phyloP scores from a whole-genome alignment of 129 eudicot genomes.

The Scalesia atractyloides region DNA sequence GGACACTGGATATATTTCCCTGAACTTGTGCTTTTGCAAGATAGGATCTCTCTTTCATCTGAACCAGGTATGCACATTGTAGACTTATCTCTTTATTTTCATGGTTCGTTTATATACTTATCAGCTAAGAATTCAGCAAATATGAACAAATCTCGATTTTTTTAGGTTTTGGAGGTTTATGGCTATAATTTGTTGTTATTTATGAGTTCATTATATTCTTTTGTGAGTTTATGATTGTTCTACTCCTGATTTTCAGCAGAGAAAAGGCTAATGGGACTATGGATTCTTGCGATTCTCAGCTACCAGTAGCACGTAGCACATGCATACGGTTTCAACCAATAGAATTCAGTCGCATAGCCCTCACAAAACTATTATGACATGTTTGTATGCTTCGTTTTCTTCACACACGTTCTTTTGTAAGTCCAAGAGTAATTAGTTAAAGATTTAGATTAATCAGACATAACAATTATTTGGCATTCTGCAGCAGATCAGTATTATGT shows the following conservation, averaged over 20 bases:
- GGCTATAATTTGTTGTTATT: background rate
- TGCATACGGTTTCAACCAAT: slow-evolving; percentile 51
- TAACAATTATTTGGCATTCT: no score
- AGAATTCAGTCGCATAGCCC: slow-evolving; percentile 45
- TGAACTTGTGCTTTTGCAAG: slow-evolving; percentile 74
- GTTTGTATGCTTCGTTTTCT: slow-evolving; percentile 5
- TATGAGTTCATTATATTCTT: background rate
- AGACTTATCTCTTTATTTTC: background rate
- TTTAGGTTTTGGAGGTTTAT: background rate
- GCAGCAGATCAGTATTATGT: no score
- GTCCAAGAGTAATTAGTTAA: background rate
- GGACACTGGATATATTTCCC: slow-evolving; percentile 84
- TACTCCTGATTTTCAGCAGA: slow-evolving; percentile 37
- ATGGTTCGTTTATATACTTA: background rate
- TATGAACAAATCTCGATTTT: background rate
- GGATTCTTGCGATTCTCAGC: slow-evolving; percentile 40
- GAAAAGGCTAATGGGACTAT: slow-evolving; percentile 45
- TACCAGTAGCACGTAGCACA: slow-evolving; percentile 36
- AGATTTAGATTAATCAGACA: background rate
- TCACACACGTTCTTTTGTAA: background rate
- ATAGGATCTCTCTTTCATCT: slow-evolving; percentile 66
- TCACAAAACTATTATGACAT: slow-evolving; percentile 66
- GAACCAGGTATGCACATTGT: slow-evolving; percentile 84
- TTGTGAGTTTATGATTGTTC: background rate
- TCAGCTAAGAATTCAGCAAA: background rate